phyloP scores from a whole-genome alignment of 2,329 filamentous ascomycete species.

The Cytospora paraplurivora region DNA sequence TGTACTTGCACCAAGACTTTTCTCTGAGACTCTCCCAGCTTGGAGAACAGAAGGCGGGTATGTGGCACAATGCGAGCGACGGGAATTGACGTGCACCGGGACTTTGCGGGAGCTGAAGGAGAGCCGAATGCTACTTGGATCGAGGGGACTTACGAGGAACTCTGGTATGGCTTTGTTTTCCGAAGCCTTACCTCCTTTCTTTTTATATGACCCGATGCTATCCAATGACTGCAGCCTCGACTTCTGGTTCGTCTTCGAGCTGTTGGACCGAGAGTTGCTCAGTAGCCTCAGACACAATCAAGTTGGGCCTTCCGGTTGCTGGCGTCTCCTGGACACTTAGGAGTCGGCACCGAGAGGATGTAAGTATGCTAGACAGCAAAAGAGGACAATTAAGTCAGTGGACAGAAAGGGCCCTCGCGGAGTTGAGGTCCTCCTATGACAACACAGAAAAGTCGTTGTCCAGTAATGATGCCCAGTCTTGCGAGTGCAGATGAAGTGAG shows the following conservation, averaged over 20 bases:
- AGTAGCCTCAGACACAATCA: conserved; percentile 1
- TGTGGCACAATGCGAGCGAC: conserved; percentile 13
- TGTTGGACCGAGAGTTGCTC: conserved; percentile 9
- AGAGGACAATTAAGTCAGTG: conserved; percentile 1
- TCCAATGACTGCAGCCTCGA: conserved; percentile 3
- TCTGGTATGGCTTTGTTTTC: neutral
- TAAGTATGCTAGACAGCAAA: neutral
- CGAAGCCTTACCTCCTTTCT: conserved; percentile 2
- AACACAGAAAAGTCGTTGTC: conserved; percentile 1
- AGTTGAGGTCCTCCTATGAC: neutral
- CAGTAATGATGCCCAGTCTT: neutral
- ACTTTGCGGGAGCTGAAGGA: conserved; percentile 2
- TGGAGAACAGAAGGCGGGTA: neutral
- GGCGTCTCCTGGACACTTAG: conserved; percentile 3
- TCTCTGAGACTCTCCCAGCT: conserved; percentile 13
- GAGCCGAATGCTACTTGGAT: neutral
- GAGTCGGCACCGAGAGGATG: conserved; percentile 2
- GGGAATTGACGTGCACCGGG: conserved; percentile 7
- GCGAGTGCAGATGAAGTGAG: conserved; percentile 2
- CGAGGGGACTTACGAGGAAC: conserved; percentile 22
- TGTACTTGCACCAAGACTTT: neutral
- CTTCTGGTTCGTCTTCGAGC: conserved; percentile 1
- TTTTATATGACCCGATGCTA: neutral
- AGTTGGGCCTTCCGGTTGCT: conserved; percentile 22
- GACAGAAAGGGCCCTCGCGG: neutral